Conservation (phyloP, 257 asterid species). For the Solanum chiquidenum region DNA sequence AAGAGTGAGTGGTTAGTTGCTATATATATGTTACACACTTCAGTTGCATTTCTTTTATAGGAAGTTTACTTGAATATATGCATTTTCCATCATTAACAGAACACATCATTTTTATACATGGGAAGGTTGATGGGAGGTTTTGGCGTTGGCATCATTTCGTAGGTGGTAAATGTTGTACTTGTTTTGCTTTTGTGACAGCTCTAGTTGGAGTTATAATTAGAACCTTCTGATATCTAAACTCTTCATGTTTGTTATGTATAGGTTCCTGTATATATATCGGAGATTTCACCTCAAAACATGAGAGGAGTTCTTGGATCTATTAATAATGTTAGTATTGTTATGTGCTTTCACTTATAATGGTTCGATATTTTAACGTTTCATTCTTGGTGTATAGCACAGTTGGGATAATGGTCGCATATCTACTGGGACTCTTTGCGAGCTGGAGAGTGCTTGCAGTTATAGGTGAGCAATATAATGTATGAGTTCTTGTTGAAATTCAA, state of each 20-base stretch:
- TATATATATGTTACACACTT: neutral
- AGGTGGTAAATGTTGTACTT: constrained; percentile 41
- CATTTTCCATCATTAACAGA: constrained; percentile 19
- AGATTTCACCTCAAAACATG: constrained; percentile 78
- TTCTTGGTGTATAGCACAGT: constrained; percentile 45
- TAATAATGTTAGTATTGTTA: constrained; percentile 47
- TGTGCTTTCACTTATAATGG: neutral
- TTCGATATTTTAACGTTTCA: neutral
- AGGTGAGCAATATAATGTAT: constrained; percentile 27
- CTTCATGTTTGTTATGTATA: constrained; percentile 6
- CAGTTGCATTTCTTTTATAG: neutral
- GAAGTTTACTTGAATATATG: neutral
- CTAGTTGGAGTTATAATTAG: neutral
- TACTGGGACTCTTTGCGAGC: constrained; percentile 57
- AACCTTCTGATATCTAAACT: neutral
- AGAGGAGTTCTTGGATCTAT: constrained; percentile 86
- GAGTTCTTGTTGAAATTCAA: neutral
- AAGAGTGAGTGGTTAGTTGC: constrained; percentile 30
- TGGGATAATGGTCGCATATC: constrained; percentile 74
- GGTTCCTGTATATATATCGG: constrained; percentile 93
- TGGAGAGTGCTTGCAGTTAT: constrained; percentile 82
- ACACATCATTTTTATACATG: constrained; percentile 75
- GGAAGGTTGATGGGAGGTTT: constrained; percentile 85
- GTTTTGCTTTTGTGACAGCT: neutral
- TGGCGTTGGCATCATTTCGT: constrained; percentile 86